phyloP scores from a whole-genome alignment of 768 basidiomycete species.

The Gloeopeniophorella convolvens region DNA sequence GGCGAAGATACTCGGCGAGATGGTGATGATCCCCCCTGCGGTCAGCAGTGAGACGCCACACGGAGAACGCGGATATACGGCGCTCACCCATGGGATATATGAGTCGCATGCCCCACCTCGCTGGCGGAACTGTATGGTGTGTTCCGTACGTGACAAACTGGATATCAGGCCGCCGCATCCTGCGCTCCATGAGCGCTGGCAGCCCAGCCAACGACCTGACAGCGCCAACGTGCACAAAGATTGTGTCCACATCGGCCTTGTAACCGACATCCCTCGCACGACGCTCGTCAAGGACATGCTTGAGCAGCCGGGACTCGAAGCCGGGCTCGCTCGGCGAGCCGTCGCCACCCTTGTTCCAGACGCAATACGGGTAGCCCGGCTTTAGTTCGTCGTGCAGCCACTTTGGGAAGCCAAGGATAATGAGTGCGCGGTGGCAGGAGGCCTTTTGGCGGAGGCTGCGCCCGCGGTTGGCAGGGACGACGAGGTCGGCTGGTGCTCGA shows the following conservation, averaged over 20 bases:
- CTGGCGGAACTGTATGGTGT: conserved; percentile 43
- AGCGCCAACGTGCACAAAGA: conserved; percentile 65
- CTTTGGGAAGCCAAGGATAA: conserved; percentile 13
- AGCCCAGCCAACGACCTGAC: conserved; percentile 43
- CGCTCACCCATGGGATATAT: conserved; percentile 61
- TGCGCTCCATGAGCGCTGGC: conserved; percentile 42
- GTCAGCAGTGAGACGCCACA: neutral
- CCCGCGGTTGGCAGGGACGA: neutral
- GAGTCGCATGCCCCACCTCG: conserved; percentile 56
- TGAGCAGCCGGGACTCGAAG: conserved; percentile 10
- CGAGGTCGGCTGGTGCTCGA: neutral
- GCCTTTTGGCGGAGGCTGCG: conserved; percentile 4
- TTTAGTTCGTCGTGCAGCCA: conserved; percentile 13
- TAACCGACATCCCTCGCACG: conserved; percentile 7
- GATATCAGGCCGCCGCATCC: conserved; percentile 37
- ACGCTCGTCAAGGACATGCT: conserved; percentile 7
- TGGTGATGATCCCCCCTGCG: conserved; percentile 67
- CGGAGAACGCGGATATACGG: neutral
- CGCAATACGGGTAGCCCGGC: conserved; percentile 4
- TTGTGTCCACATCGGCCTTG: conserved; percentile 36
- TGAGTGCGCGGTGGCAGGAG: conserved; percentile 15
- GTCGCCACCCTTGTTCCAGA: conserved; percentile 18
- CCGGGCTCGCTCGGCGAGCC: conserved; percentile 1
- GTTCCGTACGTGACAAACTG: conserved; percentile 68
- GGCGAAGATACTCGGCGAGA: conserved; percentile 54